These are phyloP conservation scores for Pyrenochaeta sp. DNA, from an alignment of 2,329 filamentous ascomycete species.

Conservation along the genomic window DNA sequence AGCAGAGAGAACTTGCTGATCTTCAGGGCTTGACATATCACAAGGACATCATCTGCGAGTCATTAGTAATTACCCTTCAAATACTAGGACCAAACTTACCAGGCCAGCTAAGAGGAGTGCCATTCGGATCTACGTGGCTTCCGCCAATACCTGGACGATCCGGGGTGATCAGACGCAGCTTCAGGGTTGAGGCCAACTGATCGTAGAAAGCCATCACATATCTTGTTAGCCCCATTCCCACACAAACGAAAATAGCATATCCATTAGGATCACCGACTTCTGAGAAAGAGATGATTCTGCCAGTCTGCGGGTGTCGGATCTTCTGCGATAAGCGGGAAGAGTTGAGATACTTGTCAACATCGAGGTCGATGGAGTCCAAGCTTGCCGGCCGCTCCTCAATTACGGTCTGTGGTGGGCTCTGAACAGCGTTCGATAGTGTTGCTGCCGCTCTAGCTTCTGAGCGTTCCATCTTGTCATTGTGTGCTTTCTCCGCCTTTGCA, in stretches of 20 bases:
- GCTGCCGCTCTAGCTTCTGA: conserved; percentile 26
- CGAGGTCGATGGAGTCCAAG: conserved; percentile 85
- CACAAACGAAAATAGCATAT: conserved; percentile 92
- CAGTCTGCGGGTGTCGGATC: conserved; percentile 83
- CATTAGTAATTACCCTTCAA: conserved; percentile 51
- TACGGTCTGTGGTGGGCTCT: conserved; percentile 53
- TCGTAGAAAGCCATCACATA: conserved; percentile 98
- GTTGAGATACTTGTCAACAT: conserved; percentile 83
- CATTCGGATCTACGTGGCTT: conserved; percentile 84
- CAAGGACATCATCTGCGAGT: conserved; percentile 76
- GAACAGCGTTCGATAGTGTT: conserved; percentile 28
- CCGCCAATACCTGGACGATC: conserved; percentile 94
- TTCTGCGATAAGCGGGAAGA: conserved; percentile 87
- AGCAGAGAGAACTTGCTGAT: conserved; percentile 97
- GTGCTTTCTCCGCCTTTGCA: conserved; percentile 45
- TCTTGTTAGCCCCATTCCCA: conserved; percentile 95
- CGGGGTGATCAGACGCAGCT: conserved; percentile 88
- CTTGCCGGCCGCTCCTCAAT: conserved; percentile 78
- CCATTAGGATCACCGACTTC: conserved; percentile 94
- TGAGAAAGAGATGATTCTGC: conserved; percentile 90
- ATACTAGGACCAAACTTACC: conserved; percentile 62
- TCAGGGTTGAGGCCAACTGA: conserved; percentile 87
- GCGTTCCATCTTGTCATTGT: conserved; percentile 42
- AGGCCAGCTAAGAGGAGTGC: conserved; percentile 92
- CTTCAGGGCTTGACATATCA: conserved; percentile 89